Conservation (phyloP, 2,329 filamentous ascomycete species). For the Aquanectria penicillioides region DNA sequence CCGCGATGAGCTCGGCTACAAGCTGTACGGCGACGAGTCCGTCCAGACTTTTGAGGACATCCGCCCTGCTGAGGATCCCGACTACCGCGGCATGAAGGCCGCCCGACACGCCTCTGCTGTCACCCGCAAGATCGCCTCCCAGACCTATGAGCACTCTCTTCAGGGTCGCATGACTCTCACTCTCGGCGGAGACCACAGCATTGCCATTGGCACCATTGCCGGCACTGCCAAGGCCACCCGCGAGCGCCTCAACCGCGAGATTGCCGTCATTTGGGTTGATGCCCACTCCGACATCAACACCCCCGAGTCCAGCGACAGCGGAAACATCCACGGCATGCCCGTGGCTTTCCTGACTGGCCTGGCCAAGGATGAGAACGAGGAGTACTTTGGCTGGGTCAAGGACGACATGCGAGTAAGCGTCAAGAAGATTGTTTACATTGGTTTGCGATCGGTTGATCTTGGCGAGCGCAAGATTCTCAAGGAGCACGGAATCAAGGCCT, state of each 20-base stretch:
- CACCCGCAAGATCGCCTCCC: slow-evolving; percentile 79
- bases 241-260: slow-evolving; percentile 82
- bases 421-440: slow-evolving; percentile 96
- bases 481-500: slow-evolving; percentile 92
- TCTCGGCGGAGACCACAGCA: slow-evolving; percentile 94
- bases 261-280: slow-evolving; percentile 98
- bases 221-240: slow-evolving; percentile 87
- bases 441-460: slow-evolving; percentile 89
- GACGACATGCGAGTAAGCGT: slow-evolving; percentile 75
- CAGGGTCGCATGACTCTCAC: slow-evolving; percentile 90
- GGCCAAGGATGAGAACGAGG: slow-evolving; percentile 77
- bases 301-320: slow-evolving; percentile 87
- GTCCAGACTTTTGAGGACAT: slow-evolving; percentile 86
- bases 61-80: slow-evolving; percentile 76
- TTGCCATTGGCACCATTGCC: slow-evolving; percentile 92
- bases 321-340: slow-evolving; percentile 98
- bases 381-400: slow-evolving; percentile 90
- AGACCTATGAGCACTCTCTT: slow-evolving; percentile 88
- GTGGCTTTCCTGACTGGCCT: slow-evolving; percentile 91
- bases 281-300: slow-evolving; percentile 98
- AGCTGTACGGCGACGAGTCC: slow-evolving; percentile 81
- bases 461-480: slow-evolving; percentile 92
- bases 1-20: slow-evolving; percentile 86
- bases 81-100: slow-evolving; percentile 94
- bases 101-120: slow-evolving; percentile 87